These are phyloP conservation scores for Hypomontagnella monticulosa DNA, from an alignment of 495 filamentous ascomycete genomes.

Conservation along the genomic window DNA sequence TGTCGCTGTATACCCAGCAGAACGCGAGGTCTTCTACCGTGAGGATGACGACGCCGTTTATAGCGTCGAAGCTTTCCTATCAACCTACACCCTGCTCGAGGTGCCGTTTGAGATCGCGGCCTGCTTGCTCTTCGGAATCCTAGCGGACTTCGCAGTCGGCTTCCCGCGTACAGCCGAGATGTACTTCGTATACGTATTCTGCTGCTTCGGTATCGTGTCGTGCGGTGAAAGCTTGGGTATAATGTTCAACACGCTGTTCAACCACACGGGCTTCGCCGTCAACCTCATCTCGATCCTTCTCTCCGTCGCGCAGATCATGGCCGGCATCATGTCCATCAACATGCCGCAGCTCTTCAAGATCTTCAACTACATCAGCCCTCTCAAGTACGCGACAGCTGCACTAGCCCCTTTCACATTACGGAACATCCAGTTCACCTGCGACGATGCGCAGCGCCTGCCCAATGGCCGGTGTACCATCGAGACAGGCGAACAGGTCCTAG, in stretches of 20 bases:
- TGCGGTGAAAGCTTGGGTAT: slow-evolving; percentile 82
- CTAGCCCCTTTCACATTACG: slow-evolving; percentile 67
- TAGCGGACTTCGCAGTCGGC: slow-evolving; percentile 68
- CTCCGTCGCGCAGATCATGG: slow-evolving; percentile 71
- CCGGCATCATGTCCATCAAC: slow-evolving; percentile 72
- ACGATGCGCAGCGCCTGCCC: slow-evolving; percentile 61
- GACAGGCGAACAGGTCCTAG: slow-evolving; percentile 69
- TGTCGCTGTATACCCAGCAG: slow-evolving; percentile 73
- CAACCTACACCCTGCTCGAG: slow-evolving; percentile 72
- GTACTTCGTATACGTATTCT: slow-evolving; percentile 73
- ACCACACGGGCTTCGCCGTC: slow-evolving; percentile 77
- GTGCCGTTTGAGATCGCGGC: slow-evolving; percentile 74
- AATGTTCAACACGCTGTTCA: slow-evolving; percentile 79
- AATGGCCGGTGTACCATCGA: slow-evolving; percentile 68
- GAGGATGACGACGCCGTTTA: slow-evolving; percentile 76
- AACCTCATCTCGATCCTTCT: slow-evolving; percentile 72
- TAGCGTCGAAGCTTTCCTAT: slow-evolving; percentile 71
- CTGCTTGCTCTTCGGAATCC: slow-evolving; percentile 68
- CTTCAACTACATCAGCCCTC: slow-evolving; percentile 74
- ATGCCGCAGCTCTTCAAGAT: slow-evolving; percentile 72
- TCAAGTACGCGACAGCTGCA: slow-evolving; percentile 72
- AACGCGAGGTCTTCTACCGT: slow-evolving; percentile 75
- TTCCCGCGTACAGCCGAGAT: slow-evolving; percentile 67
- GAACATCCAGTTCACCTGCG: slow-evolving; percentile 68
- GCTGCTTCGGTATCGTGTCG: slow-evolving; percentile 75